phyloP scores from a whole-genome alignment of 352 stramenopile genomes.

The Globisporangium nagaii region DNA sequence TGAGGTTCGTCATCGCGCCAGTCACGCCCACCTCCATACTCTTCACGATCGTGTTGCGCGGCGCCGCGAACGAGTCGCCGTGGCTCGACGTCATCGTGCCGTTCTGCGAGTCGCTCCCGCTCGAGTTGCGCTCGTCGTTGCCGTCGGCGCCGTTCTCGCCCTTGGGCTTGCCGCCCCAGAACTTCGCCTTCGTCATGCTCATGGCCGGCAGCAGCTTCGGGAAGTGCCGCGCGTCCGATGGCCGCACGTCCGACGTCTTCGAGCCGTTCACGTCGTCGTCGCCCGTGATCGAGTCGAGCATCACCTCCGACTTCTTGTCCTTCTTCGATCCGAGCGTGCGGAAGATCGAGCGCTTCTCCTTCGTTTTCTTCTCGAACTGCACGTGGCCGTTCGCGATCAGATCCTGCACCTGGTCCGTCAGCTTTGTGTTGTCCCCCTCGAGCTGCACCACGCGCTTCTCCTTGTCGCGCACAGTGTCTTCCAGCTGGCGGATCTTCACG shows the following conservation, averaged over 20 bases:
- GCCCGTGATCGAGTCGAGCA: constrained; percentile 75
- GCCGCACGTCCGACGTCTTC: constrained; percentile 40
- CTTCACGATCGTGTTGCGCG: constrained; percentile 72
- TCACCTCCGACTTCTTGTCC: constrained; percentile 54
- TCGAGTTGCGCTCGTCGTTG: constrained; percentile 39
- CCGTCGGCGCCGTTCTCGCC: constrained; percentile 31
- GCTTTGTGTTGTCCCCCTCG: constrained; percentile 69
- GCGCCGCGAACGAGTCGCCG: constrained; percentile 33
- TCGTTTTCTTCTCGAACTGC: constrained; percentile 47
- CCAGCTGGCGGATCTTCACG: constrained; percentile 69
- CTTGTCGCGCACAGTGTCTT: constrained; percentile 67
- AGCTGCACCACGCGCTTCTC: constrained; percentile 69
- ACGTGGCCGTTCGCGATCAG: constrained; percentile 30
- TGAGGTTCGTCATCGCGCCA: constrained; percentile 72
- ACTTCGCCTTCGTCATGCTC: constrained; percentile 63
- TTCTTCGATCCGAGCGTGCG: constrained; percentile 83
- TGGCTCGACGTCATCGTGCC: constrained; percentile 38
- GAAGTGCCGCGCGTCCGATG: constrained; percentile 49
- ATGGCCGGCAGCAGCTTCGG: constrained; percentile 59
- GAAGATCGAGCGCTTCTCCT: constrained; percentile 74
- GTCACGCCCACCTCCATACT: constrained; percentile 66
- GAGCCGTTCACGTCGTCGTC: constrained; percentile 58
- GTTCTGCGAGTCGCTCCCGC: constrained; percentile 24
- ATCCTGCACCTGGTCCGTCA: constrained; percentile 52
- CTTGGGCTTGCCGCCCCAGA: constrained; percentile 62